A percentile compares a stretch with the other conserved stretches of the same genome.
Evolutionary conservation across 257 asterid genomes (phyloP).

Genomic region (Solanum chiquidenum): DNA sequence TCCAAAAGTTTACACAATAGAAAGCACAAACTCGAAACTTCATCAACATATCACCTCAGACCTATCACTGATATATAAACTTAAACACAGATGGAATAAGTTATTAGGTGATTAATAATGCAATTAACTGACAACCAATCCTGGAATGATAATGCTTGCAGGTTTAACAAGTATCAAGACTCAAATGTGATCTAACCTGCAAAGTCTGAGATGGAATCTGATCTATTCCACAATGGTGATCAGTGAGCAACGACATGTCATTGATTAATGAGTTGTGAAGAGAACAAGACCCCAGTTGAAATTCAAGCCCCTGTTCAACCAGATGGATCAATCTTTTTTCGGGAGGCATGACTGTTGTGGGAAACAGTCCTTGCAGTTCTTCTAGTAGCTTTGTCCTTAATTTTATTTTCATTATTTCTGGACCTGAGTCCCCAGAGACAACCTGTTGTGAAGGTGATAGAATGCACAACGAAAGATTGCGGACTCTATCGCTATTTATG

Average conservation of each 20-base stretch:
- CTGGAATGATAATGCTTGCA: background rate
- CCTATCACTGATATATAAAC: background rate
- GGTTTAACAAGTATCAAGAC: constrained; percentile 1
- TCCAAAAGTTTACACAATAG: background rate
- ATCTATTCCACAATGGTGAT: constrained; percentile 73
- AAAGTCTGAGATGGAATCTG: constrained; percentile 64
- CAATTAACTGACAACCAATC: background rate
- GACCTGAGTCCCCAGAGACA: constrained; percentile 19
- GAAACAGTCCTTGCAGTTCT: constrained; percentile 61
- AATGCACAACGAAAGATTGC: constrained; percentile 52
- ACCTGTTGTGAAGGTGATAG: constrained; percentile 32
- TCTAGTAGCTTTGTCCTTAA: constrained; percentile 50
- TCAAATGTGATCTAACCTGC: constrained; percentile 42
- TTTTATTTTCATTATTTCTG: constrained; percentile 20
- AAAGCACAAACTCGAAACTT: background rate
- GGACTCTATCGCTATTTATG: constrained; percentile 38
- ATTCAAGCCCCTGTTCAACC: constrained; percentile 74
- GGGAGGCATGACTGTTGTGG: constrained; percentile 58
- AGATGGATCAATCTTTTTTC: constrained; percentile 71
- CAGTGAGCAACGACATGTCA: constrained; percentile 61
- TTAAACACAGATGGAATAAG: background rate
- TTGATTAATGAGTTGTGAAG: constrained; percentile 51
- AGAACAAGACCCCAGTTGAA: constrained; percentile 58
- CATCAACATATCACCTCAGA: background rate
- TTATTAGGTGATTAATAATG: background rate